phyloP scores from a whole-genome alignment of 257 asterid genomes.

The Gynochthodes officinalis region DNA sequence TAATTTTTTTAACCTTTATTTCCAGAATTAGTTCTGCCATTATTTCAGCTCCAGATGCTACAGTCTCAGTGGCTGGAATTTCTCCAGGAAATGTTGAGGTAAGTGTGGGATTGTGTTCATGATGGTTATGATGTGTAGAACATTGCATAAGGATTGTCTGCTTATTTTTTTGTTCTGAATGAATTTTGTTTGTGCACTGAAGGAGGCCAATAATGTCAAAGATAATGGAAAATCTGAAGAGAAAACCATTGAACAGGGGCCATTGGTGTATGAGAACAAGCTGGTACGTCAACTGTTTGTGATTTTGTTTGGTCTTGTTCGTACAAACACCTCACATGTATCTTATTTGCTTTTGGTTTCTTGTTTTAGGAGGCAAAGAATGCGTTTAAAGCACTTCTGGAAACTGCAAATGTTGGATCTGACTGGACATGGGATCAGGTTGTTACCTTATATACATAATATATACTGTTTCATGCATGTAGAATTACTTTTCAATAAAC shows the following conservation, averaged over 20 bases:
- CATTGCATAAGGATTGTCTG: background rate
- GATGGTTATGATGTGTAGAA: conserved; percentile 8
- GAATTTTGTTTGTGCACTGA: conserved; percentile 22
- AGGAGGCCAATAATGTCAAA: conserved; percentile 53
- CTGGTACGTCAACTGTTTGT: conserved; percentile 42
- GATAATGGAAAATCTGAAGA: conserved; percentile 50
- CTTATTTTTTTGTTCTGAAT: conserved; percentile 7
- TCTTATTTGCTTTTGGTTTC: conserved; percentile 13
- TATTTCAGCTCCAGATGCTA: conserved; percentile 44
- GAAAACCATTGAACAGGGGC: conserved; percentile 54
- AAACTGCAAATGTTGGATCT: conserved; percentile 68
- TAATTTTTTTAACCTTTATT: conserved; percentile 22
- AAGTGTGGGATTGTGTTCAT: conserved; percentile 17
- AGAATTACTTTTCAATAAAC: conserved; percentile 22
- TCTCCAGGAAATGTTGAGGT: conserved; percentile 52
- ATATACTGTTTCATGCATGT: conserved; percentile 14
- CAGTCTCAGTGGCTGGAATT: conserved; percentile 33
- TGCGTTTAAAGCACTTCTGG: conserved; percentile 79
- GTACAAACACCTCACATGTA: background rate
- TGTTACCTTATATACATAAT: conserved; percentile 17
- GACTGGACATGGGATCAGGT: conserved; percentile 99
- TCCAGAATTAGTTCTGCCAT: conserved; percentile 43
- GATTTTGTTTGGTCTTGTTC: conserved; percentile 5
- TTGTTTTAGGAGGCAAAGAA: conserved; percentile 71
- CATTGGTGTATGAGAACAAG: conserved; percentile 67